These are phyloP conservation scores for Amanita rimosa DNA, from an alignment of 768 basidiomycete genomes.

Conservation along the genomic window DNA sequence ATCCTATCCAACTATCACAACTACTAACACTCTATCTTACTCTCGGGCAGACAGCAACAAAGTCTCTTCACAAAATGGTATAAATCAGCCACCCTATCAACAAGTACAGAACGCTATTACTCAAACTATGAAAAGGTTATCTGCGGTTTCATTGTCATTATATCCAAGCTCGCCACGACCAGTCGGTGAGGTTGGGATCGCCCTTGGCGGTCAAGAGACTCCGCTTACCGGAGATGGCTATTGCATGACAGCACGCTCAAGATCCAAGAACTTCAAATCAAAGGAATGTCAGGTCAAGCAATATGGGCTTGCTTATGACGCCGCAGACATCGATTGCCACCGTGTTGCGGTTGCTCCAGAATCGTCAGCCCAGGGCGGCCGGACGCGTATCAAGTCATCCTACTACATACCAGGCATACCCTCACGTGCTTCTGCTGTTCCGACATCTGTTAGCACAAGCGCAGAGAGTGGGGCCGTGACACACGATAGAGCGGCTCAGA, in stretches of 20 bases:
- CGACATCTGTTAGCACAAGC: conserved; percentile 24
- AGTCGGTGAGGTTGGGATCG: conserved; percentile 20
- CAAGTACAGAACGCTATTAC: conserved; percentile 29
- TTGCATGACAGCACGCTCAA: conserved; percentile 24
- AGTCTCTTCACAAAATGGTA: conserved; percentile 9
- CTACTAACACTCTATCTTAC: neutral
- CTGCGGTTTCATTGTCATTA: conserved; percentile 33
- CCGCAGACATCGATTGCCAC: conserved; percentile 31
- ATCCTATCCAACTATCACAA: neutral
- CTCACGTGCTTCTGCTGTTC: conserved; percentile 40
- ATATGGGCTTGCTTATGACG: conserved; percentile 39
- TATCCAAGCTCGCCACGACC: conserved; percentile 32
- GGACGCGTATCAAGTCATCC: conserved; percentile 58
- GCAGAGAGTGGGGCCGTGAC: conserved; percentile 13
- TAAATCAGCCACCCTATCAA: conserved; percentile 21
- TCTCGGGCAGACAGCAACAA: neutral
- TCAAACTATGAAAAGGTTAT: conserved; percentile 25
- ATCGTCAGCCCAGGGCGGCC: conserved; percentile 29
- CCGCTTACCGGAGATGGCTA: conserved; percentile 31
- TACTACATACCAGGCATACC: conserved; percentile 47
- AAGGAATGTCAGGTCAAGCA: conserved; percentile 18
- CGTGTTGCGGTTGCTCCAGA: conserved; percentile 15
- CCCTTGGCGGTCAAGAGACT: conserved; percentile 21
- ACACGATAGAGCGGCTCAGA: conserved; percentile 18
- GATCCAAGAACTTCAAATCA: conserved; percentile 18